Conservation (phyloP, 768 basidiomycete species). For the Candolleomyces aberdarensis region DNA sequence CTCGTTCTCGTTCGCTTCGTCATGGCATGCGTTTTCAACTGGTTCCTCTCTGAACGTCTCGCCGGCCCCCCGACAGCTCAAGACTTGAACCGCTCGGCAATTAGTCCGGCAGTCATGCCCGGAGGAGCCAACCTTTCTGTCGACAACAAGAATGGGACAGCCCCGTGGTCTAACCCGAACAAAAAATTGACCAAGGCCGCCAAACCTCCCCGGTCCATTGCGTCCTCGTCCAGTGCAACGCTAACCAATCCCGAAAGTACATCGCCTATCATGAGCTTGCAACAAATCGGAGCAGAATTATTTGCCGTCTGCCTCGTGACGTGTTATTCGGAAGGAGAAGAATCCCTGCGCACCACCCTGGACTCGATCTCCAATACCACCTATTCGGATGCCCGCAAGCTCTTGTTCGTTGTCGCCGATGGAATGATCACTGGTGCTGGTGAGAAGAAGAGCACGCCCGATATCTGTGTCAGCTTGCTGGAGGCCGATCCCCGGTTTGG, state of each 20-base stretch:
- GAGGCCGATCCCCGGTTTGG: constrained; percentile 96
- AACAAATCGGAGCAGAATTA: constrained; percentile 91
- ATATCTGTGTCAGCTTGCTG: constrained; percentile 88
- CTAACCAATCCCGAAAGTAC: constrained; percentile 44
- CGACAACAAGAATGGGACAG: constrained; percentile 87
- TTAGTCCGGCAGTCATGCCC: constrained; percentile 95
- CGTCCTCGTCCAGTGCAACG: constrained; percentile 54
- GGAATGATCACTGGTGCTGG: constrained; percentile 99
- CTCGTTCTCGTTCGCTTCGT: constrained; percentile 89
- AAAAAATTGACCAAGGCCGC: constrained; percentile 48
- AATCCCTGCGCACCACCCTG: constrained; percentile 85
- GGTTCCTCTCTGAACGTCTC: constrained; percentile 86
- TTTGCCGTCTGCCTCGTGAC: constrained; percentile 96
- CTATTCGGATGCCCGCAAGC: constrained; percentile 90
- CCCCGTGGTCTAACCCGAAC: constrained; percentile 81
- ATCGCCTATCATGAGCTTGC: constrained; percentile 73
- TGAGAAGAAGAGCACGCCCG: constrained; percentile 93
- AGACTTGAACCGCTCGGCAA: constrained; percentile 76
- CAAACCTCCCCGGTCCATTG: constrained; percentile 48
- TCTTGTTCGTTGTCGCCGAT: constrained; percentile 93
- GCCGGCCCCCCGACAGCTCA: constrained; percentile 71
- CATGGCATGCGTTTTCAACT: constrained; percentile 97
- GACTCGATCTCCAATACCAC: constrained; percentile 90
- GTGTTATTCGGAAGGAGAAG: constrained; percentile 97
- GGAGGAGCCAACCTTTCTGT: constrained; percentile 94